Percentiles rank a stretch among this genome's conserved stretches.
Conservation (phyloP, 139 green algal species). For the Nannochloris sp. region DNA sequence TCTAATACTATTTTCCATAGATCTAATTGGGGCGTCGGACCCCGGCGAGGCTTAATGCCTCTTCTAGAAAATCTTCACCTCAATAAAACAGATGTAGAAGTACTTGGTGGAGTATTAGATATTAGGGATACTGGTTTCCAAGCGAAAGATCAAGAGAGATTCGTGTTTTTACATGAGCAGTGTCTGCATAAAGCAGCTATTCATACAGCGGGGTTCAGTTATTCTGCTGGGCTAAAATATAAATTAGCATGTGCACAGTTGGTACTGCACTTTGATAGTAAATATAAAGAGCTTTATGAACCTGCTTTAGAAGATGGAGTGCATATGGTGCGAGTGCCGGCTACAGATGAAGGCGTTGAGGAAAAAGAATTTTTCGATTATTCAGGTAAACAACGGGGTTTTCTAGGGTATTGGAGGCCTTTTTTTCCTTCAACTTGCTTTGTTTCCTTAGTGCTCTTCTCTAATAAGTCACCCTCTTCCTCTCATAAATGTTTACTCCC, state of each 20-base stretch:
- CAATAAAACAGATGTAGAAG: not conserved
- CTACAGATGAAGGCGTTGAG: slow-evolving; percentile 15
- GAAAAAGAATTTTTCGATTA: slow-evolving; percentile 7
- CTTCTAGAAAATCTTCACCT: slow-evolving; percentile 6
- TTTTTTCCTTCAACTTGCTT: too few species aligned
- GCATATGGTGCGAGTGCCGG: slow-evolving; percentile 5
- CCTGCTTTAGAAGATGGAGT: slow-evolving; percentile 22
- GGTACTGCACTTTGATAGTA: slow-evolving; percentile 22
- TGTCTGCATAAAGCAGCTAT: slow-evolving; percentile 25
- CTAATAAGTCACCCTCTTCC: too few species aligned
- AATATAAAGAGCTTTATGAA: slow-evolving; percentile 31
- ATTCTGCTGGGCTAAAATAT: slow-evolving; percentile 33
- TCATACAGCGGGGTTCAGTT: slow-evolving; percentile 31
- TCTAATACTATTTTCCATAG: slow-evolving; percentile 15
- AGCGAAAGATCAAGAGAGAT: slow-evolving; percentile 8
- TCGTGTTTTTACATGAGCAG: slow-evolving; percentile 22
- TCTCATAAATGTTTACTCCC: too few species aligned
- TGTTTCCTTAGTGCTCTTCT: too few species aligned
- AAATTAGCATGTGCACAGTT: slow-evolving; percentile 27
- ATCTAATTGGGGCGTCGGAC: slow-evolving; percentile 28
- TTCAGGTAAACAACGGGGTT: too few species aligned
- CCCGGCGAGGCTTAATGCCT: slow-evolving; percentile 19
- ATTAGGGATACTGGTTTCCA: slow-evolving; percentile 23
- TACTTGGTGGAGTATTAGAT: slow-evolving; percentile 16
- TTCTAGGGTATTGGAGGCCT: too few species aligned